Evolutionary conservation across 2,329 filamentous ascomycete species (phyloP), one percentile per base, ranked within the genome.

Genomic region (Periconia sp.): DNA sequence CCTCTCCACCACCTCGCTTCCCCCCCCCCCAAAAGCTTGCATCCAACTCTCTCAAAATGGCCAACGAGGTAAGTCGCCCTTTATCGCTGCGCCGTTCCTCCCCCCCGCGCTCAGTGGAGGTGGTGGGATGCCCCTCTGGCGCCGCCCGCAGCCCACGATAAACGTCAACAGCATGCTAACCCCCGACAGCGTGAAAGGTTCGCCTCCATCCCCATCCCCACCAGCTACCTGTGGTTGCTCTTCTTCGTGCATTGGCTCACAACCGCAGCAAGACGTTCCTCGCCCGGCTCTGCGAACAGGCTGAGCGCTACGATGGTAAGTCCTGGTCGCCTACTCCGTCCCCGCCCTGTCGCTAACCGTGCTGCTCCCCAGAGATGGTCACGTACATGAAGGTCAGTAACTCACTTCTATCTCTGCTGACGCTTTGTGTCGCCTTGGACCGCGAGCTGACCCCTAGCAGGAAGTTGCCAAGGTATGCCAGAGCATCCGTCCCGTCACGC

Each of bases 281-380:
- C 77, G 94, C 94, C 78, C 87, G 94, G 81, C 91, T 99, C 74
- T 97, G 94, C 84, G 94, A 97, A 89, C 94, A 99, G 86, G 94
- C 94, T 74, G 94, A 97, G 85, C 92, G 92, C 74, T 99, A 99
- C 80, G 92, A 99, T 92, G 94, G 82, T 85, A 74, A 75, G 82
- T 73, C 61, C 44, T 33, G 33, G 38, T 36, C 45, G 46, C 31
- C 40, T 48, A 37, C 45, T 43, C 43, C 48, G 34, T 36, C 36
- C 46, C 32, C 47, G 44, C 51, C 56, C 51, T 48, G 40, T 59
- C 34, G 61, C 65, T 70, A 61, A 68, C 73, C 37, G 61, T 47
- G 46, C 42, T 55, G 54, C 56, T 54, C 49, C 57, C 46, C 63
- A 86, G 83, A 97, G 81, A 97, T 97, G 92, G 92, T 97, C 67